Conservation (phyloP, 305 asterid species). For the Fraxinus floribunda region DNA sequence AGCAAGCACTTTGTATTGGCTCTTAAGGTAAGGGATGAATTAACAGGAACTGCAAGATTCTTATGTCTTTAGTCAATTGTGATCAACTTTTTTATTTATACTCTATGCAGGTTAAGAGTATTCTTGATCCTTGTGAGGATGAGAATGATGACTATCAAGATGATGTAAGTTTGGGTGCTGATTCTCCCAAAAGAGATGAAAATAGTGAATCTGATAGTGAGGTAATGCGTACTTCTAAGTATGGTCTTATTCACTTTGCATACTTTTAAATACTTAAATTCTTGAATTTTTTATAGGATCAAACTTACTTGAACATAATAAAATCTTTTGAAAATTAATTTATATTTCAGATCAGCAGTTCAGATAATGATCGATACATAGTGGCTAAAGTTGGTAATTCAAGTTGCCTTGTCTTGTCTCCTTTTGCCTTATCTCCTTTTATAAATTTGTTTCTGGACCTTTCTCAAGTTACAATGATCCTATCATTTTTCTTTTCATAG, state of each 20-base stretch:
- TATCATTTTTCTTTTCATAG: constrained; percentile 33
- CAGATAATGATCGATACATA: constrained; percentile 69
- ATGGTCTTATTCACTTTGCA: not conserved
- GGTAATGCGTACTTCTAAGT: constrained; percentile 36
- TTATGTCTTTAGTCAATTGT: constrained; percentile 16
- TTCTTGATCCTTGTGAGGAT: constrained; percentile 94
- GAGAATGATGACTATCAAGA: constrained; percentile 67
- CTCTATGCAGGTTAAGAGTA: constrained; percentile 78
- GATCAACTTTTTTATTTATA: constrained; percentile 12
- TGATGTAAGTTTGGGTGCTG: constrained; percentile 67
- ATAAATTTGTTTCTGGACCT: not conserved
- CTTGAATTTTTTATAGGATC: not conserved
- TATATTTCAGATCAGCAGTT: constrained; percentile 57
- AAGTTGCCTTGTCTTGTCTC: not conserved
- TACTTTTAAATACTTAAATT: constrained; percentile 1
- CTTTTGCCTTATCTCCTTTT: not conserved
- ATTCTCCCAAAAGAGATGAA: constrained; percentile 51
- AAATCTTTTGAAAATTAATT: constrained; percentile 14
- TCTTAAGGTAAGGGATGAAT: constrained; percentile 57
- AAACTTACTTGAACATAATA: constrained; percentile 8
- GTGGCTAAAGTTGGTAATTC: constrained; percentile 66
- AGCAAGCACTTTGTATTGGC: constrained; percentile 83
- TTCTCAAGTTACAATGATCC: not conserved
- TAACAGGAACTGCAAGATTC: constrained; percentile 12
- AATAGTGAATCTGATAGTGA: constrained; percentile 69